Evolutionary conservation across 495 filamentous ascomycete species (phyloP), one percentile per base, ranked within the genome.

Genomic region (Chaetomium cochliodes): DNA sequence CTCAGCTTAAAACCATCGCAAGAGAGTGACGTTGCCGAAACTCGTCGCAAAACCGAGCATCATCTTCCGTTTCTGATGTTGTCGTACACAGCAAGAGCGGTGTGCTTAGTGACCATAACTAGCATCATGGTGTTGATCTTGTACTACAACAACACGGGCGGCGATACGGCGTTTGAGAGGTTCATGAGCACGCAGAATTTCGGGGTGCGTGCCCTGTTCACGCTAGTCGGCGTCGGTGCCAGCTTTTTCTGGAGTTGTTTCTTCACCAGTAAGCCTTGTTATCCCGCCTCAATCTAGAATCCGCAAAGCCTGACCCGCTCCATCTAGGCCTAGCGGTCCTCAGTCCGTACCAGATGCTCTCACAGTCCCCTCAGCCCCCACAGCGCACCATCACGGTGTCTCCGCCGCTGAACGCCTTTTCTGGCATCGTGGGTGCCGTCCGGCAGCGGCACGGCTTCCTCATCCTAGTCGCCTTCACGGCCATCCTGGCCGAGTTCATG

Each of bases 111-210:
- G n/a, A 18, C 47, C 3, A 11, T 50, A 6, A 50, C 47, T 3
- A 20, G 47, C n/a, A 50, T 50, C 16, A 11, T 50, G 47, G 47
- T 50, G 47, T 8, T 50, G 8, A 50, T 50, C 18, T 20, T 50
- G 47, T 50, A 22, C 47, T 50, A 50, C 47, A 50, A 50, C 47
- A 50, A 50, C 18, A 50, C 47, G 3, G 47, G 47, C 5, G 47
- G 47, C 47, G 18, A 50, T 20, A 50, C 47, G 47, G 47, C 20
- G 47, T 50, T 50, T 23, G 47, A 50, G 22, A 50, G 47, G 47
- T 50, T 50, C 47, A 50, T 50, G 47, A 11, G 47, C 47, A 50
- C 47, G 47, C 47, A 50, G 47, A 50, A 22, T 12, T 50, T 50
- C 20, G 47, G 47, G 8, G 47, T 50, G 22, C 47, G 47, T 0